A percentile compares a stretch with the other conserved stretches of the same genome.
These are phyloP conservation scores for Panaeolus papilionaceus DNA, from an alignment of 768 basidiomycete species.

Conservation along the genomic window DNA sequence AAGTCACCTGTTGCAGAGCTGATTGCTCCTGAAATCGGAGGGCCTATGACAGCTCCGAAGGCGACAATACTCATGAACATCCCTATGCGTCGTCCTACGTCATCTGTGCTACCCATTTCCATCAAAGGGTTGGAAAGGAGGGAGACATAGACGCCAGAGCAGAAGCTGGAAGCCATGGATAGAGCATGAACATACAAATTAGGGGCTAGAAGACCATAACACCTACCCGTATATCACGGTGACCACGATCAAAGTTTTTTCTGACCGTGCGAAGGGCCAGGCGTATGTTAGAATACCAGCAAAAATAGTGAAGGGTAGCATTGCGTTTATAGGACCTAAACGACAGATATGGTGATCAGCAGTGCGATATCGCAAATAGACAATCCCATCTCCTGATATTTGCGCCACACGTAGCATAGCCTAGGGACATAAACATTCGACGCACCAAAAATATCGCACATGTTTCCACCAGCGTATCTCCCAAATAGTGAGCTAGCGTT, in stretches of 20 bases:
- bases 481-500: conserved; percentile 73
- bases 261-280: conserved; percentile 69
- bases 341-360: not conserved
- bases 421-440: conserved; percentile 3
- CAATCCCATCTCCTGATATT: no score
- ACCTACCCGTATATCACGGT: conserved; percentile 70
- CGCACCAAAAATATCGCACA: conserved; percentile 63
- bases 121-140: conserved; percentile 63
- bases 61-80: conserved; percentile 68
- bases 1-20: conserved; percentile 58
- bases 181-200: not conserved
- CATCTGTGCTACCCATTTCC: conserved; percentile 61
- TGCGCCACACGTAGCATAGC: not conserved
- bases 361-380: not conserved
- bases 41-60: conserved; percentile 68
- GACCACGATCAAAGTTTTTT: conserved; percentile 55
- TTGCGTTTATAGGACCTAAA: conserved; percentile 71
- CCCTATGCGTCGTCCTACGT: conserved; percentile 70
- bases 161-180: conserved; percentile 44
- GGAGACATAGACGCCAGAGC: conserved; percentile 67
- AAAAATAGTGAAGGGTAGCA: conserved; percentile 64
- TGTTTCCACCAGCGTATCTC: conserved; percentile 56
- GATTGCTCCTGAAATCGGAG: conserved; percentile 79
- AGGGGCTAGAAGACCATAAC: not conserved
- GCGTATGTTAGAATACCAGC: conserved; percentile 66